Evolutionary conservation across 139 green algal genomes (phyloP).

Genomic region (Zygnema cylindricum): DNA sequence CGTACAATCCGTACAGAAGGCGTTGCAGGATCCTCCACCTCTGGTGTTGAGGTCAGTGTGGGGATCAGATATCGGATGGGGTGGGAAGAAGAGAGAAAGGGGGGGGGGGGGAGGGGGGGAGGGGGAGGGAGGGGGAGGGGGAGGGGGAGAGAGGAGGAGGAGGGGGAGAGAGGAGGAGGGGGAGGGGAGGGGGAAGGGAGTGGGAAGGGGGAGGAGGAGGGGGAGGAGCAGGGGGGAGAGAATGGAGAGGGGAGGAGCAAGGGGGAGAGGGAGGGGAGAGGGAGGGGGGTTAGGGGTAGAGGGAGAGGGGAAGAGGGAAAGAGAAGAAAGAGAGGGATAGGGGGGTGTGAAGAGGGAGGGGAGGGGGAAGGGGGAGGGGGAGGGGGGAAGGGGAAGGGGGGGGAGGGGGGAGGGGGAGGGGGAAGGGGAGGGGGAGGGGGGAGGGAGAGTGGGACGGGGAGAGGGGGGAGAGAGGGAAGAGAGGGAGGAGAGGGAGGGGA

Average conservation of each 20-base stretch:
- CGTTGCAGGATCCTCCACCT: not conserved
- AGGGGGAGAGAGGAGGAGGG: not conserved
- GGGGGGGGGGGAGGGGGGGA: too few species aligned
- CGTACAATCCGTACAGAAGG: too few species aligned
- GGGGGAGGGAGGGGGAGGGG: too few species aligned
- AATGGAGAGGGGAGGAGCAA: not conserved
- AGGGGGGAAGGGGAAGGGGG: not conserved
- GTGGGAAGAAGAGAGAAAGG: not conserved
- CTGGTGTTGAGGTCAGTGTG: not conserved
- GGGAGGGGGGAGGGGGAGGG: not conserved
- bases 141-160: too few species aligned
- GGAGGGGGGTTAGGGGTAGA: not conserved
- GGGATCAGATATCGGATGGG: not conserved
- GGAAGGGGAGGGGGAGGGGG: not conserved
- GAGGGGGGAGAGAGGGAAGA: not conserved
- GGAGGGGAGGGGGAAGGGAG: not conserved
- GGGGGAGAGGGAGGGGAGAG: not conserved
- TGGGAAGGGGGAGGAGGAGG: not conserved
- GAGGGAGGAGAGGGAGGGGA: not conserved
- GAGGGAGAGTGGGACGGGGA: not conserved
- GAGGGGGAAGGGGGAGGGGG: not conserved
- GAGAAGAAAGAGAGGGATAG: not conserved
- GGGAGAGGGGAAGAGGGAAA: not conserved
- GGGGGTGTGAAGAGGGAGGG: not conserved
- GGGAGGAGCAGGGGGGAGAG: not conserved